Conservation (phyloP, 2,329 filamentous ascomycete genomes). For the Coniella lustricola region DNA sequence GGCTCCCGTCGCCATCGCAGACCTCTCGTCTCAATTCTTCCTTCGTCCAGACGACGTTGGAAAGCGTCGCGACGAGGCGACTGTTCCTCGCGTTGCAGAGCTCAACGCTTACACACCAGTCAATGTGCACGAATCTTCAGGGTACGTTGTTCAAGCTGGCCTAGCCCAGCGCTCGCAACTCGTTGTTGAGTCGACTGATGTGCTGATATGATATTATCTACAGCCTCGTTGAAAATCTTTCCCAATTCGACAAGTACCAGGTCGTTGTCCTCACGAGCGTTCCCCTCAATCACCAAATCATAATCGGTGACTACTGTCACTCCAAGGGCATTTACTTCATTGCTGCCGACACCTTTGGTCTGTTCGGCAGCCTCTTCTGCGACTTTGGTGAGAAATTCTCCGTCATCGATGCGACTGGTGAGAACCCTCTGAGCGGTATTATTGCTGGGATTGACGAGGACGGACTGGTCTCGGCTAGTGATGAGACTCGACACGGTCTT, state of each 20-base stretch:
- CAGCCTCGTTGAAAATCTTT: conserved; percentile 68
- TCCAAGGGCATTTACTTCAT: conserved; percentile 87
- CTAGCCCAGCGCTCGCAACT: not conserved
- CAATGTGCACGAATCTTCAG: conserved; percentile 58
- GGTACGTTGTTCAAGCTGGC: conserved; percentile 31
- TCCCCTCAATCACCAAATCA: conserved; percentile 70
- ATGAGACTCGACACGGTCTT: conserved; percentile 89
- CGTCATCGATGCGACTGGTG: conserved; percentile 81
- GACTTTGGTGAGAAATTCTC: conserved; percentile 96
- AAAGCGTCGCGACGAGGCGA: conserved; percentile 81
- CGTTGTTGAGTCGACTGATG: not conserved
- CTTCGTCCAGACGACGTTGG: conserved; percentile 81
- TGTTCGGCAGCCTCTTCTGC: conserved; percentile 94
- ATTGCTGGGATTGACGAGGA: conserved; percentile 84
- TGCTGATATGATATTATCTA: conserved; percentile 18
- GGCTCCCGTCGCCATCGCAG: conserved; percentile 71
- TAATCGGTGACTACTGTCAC: conserved; percentile 89
- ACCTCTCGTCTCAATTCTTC: conserved; percentile 97
- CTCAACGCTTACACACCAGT: conserved; percentile 96
- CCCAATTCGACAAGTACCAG: conserved; percentile 83
- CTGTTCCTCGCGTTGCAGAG: conserved; percentile 83
- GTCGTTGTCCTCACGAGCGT: conserved; percentile 86
- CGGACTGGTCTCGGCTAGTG: conserved; percentile 83
- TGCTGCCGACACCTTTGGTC: conserved; percentile 79
- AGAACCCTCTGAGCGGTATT: conserved; percentile 81